These are phyloP conservation scores for Suillus hirtellus DNA, from an alignment of 768 basidiomycete species.

Conservation along the genomic window DNA sequence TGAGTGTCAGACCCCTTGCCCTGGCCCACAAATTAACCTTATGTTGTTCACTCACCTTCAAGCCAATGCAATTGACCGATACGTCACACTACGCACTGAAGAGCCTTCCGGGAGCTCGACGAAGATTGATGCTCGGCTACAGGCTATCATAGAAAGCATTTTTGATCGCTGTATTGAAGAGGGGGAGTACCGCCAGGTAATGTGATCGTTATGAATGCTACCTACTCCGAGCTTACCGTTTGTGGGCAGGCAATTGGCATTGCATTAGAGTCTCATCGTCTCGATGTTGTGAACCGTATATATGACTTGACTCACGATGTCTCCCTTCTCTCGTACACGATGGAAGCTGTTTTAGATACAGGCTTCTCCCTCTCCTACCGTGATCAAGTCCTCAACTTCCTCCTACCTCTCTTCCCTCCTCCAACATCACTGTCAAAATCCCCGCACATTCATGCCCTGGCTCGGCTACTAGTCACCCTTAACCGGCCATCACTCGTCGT, in stretches of 20 bases:
- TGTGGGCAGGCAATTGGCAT: conserved; percentile 82
- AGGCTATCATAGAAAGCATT: conserved; percentile 85
- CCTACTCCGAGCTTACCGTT: conserved; percentile 4
- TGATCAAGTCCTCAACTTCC: conserved; percentile 74
- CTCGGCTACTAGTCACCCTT: conserved; percentile 87
- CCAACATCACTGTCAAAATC: conserved; percentile 71
- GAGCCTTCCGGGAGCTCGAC: conserved; percentile 48
- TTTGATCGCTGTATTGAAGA: conserved; percentile 84
- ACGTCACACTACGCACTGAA: conserved; percentile 68
- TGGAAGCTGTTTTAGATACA: conserved; percentile 89
- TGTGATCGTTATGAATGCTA: neutral
- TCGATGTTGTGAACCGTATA: conserved; percentile 83
- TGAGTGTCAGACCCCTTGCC: conserved; percentile 43
- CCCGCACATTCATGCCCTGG: conserved; percentile 76
- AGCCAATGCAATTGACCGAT: conserved; percentile 97
- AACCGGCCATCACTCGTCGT: conserved; percentile 80
- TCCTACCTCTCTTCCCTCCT: conserved; percentile 84
- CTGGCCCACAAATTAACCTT: neutral
- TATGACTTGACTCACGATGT: conserved; percentile 76
- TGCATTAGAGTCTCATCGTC: conserved; percentile 85
- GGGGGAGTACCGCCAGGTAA: conserved; percentile 87
- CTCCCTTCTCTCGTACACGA: conserved; percentile 82
- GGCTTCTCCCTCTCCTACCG: conserved; percentile 86
- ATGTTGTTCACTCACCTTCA: conserved; percentile 3
- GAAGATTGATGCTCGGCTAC: conserved; percentile 78